Evolutionary conservation across 2,329 filamentous ascomycete genomes (phyloP).

Genomic region (Exophiala xenobiotica): DNA sequence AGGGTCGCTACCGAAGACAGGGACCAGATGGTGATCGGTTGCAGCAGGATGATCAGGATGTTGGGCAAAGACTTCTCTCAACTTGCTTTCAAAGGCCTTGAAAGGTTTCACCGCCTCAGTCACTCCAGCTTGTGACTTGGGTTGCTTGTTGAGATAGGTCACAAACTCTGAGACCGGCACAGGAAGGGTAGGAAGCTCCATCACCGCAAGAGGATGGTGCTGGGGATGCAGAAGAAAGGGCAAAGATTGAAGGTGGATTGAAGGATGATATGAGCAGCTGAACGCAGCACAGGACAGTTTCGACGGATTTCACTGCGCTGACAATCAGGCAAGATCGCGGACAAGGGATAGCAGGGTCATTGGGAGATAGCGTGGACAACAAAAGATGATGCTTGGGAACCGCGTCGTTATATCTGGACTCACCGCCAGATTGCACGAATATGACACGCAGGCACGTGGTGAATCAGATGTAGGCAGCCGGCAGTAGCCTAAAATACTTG

Average conservation of each 20-base stretch:
- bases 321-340: too few relatives aligned
- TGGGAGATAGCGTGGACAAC: too few relatives aligned
- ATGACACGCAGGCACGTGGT: neutral
- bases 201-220: neutral
- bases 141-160: conserved; percentile 27
- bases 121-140: conserved; percentile 32
- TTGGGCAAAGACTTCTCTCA: conserved; percentile 42
- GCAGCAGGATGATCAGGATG: conserved; percentile 36
- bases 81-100: conserved; percentile 38
- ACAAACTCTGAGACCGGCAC: conserved; percentile 22
- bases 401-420: neutral
- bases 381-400: too few relatives aligned
- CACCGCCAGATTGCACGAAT: neutral
- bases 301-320: neutral
- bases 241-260: too few relatives aligned
- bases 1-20: conserved; percentile 36
- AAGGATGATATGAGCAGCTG: too few relatives aligned
- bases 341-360: too few relatives aligned
- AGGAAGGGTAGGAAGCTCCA: conserved; percentile 22
- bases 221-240: neutral
- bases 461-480: neutral
- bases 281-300: neutral
- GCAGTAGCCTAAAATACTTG: neutral
- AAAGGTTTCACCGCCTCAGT: conserved; percentile 37
- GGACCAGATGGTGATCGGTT: conserved; percentile 36